A percentile compares a stretch with the other conserved stretches of the same genome.
Conservation (phyloP, 1,139 yeast species). For the Debaryomycetaceae sp. region DNA sequence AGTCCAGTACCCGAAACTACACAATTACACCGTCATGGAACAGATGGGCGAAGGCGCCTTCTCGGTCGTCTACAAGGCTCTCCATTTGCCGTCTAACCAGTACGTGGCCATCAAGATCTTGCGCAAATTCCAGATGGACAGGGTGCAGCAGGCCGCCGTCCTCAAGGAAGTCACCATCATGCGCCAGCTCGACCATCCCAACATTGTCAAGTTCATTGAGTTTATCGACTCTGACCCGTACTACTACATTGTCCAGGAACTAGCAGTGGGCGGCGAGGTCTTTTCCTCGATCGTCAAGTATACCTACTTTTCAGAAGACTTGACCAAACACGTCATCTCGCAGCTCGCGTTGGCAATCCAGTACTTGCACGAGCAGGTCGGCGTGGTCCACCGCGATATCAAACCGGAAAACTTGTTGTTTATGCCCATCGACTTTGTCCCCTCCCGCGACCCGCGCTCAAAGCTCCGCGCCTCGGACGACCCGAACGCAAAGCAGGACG, state of each 20-base stretch:
- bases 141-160: slow-evolving; percentile 41
- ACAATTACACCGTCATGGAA: slow-evolving; percentile 35
- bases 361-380: slow-evolving; percentile 45
- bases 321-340: slow-evolving; percentile 39
- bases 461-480: slow-evolving; percentile 36
- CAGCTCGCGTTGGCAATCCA: slow-evolving; percentile 42
- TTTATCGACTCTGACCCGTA: slow-evolving; percentile 37
- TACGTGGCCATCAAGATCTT: slow-evolving; percentile 51
- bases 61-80: slow-evolving; percentile 75
- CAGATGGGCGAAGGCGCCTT: slow-evolving; percentile 80
- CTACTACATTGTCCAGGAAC: slow-evolving; percentile 45
- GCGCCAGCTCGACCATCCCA: slow-evolving; percentile 42
- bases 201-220: slow-evolving; percentile 37
- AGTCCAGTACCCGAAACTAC: slow-evolving; percentile 31
- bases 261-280: slow-evolving; percentile 45
- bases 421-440: slow-evolving; percentile 51
- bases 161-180: slow-evolving; percentile 49
- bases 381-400: slow-evolving; percentile 47
- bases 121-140: slow-evolving; percentile 45
- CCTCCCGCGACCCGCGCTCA: slow-evolving; percentile 25
- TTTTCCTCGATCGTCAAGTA: slow-evolving; percentile 46
- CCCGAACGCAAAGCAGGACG: slow-evolving; percentile 38
- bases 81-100: slow-evolving; percentile 27
- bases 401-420: slow-evolving; percentile 45
- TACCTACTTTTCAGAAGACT: slow-evolving; percentile 45